Evolutionary conservation across 108 stramenopile genomes (phyloP).

Genomic region (Fragilaria crotonensis): DNA sequence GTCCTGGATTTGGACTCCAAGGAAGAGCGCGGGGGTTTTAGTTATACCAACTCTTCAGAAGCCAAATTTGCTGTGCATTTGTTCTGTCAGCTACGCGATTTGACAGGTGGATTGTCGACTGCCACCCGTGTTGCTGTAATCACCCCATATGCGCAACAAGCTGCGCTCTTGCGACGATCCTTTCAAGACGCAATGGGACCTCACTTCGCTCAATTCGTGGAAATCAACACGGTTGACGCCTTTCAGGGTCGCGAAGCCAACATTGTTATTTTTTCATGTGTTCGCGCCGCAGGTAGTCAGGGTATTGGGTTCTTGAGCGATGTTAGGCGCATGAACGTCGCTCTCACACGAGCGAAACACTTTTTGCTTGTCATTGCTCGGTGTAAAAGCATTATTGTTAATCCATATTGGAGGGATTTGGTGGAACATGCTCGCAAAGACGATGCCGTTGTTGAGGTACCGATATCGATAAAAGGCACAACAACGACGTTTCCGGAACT

Average conservation of each 20-base stretch:
- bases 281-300: conserved; percentile 81
- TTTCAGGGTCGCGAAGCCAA: conserved; percentile 94
- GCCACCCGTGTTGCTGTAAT: conserved; percentile 50
- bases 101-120: conserved; percentile 40
- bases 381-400: conserved; percentile 65
- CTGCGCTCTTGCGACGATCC: conserved; percentile 44
- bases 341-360: conserved; percentile 93
- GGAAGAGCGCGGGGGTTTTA: conserved; percentile 81
- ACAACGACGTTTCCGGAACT: no score
- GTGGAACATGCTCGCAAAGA: conserved; percentile 60
- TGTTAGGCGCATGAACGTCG: conserved; percentile 97
- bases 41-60: conserved; percentile 67
- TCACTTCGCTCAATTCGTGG: conserved; percentile 45
- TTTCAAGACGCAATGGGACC: conserved; percentile 45
- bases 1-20: conserved; percentile 76
- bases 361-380: conserved; percentile 82
- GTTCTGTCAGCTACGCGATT: conserved; percentile 35
- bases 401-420: conserved; percentile 84
- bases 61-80: conserved; percentile 71
- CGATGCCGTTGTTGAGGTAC: conserved; percentile 59
- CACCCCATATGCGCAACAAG: conserved; percentile 92
- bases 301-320: conserved; percentile 96
- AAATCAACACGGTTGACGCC: conserved; percentile 91
- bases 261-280: conserved; percentile 90
- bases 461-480: conserved; percentile 3